Base-by-base conservation (phyloP, 2,329 filamentous ascomycete genomes). In the Colletotrichum sp. region DNA sequence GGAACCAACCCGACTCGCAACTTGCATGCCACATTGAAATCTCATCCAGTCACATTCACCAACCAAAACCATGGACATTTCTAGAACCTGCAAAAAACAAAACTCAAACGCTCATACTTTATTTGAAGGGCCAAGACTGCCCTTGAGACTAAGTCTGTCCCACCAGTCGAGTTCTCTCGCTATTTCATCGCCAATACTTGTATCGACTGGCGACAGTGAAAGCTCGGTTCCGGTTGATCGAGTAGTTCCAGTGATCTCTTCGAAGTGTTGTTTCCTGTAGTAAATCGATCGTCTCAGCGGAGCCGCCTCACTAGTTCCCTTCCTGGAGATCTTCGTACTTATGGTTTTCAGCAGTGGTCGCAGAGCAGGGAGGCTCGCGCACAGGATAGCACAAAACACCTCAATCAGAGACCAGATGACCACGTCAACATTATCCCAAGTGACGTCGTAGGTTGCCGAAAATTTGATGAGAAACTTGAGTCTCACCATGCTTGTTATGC, bases 291-390 rank as follows among this genome's bases (percentile, higher is more conserved):
- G 52, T 13, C 55, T 69, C 32, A 30, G 21, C 21, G 66, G 55
- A 13, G 55, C 52, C 7, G 52, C 66, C 26, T 55, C 43, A 13
- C 62, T 48, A 13, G 24, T n/a, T 24, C 26, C 52, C 52, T 43
- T 69, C 36, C 10, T 75, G 75, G 30, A 73, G 32, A 26, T 73
- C 68, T 70, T 79, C 66, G 76, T 77, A 76, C 70, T 76, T 75
- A 65, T 77, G 76, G 16, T 66, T 21, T 8, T 75, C 77, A 66
- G 76, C 75, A 26, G 71, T 66, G 84, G 87, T 0, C 86, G 87
- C 7, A 81, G 85, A 28, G 85, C 82, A 6, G 83, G 82, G 1
- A 87, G 84, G 67, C 86, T 88, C 60, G 85, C 86, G 5, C 82
- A 86, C 24, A 83, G 82, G 18, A 88, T 86, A 9, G 85, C 87